Conservation (phyloP, 768 basidiomycete species). For the Tylopilus rubrobrunneus region DNA sequence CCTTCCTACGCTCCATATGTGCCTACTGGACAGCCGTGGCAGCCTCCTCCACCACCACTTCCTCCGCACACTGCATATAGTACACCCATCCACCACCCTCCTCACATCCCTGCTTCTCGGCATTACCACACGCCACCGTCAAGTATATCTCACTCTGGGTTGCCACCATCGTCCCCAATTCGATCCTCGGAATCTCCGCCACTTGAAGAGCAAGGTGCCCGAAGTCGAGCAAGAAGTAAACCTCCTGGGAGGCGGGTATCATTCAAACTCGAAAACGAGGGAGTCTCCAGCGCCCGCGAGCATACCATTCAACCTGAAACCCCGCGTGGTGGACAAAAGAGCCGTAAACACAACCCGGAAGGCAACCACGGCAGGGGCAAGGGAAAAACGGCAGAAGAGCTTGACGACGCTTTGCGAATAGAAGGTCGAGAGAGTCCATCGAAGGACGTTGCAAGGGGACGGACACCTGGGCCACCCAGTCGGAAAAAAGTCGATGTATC, state of each 20-base stretch:
- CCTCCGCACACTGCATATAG: slow-evolving; percentile 6
- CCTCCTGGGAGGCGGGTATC: slow-evolving; percentile 56
- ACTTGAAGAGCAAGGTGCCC: slow-evolving; percentile 29
- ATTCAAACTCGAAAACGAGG: slow-evolving; percentile 42
- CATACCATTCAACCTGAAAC: slow-evolving; percentile 4
- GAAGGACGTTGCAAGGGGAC: slow-evolving; percentile 16
- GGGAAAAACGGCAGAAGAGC: slow-evolving; percentile 12
- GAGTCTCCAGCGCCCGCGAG: slow-evolving; percentile 3
- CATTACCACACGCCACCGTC: slow-evolving; percentile 33
- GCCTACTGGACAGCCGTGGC: slow-evolving; percentile 22
- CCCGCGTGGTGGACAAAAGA: slow-evolving; percentile 3
- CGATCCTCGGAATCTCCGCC: slow-evolving; percentile 37
- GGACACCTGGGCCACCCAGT: slow-evolving; percentile 25
- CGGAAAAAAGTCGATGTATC: slow-evolving; percentile 12
- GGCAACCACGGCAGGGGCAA: slow-evolving; percentile 15
- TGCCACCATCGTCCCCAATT: slow-evolving; percentile 53
- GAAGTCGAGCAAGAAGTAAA: slow-evolving; percentile 44
- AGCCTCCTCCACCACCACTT: slow-evolving; percentile 1
- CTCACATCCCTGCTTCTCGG: slow-evolving; percentile 18
- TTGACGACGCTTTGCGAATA: slow-evolving; percentile 6
- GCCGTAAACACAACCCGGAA: slow-evolving; percentile 7
- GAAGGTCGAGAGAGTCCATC: slow-evolving; percentile 14
- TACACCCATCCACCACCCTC: slow-evolving; percentile 10
- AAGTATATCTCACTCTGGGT: slow-evolving; percentile 40
- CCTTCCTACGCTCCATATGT: slow-evolving; percentile 21